These are phyloP conservation scores for Arachis hypogaea DNA, from an alignment of 306 rosid species.

Conservation along the genomic window DNA sequence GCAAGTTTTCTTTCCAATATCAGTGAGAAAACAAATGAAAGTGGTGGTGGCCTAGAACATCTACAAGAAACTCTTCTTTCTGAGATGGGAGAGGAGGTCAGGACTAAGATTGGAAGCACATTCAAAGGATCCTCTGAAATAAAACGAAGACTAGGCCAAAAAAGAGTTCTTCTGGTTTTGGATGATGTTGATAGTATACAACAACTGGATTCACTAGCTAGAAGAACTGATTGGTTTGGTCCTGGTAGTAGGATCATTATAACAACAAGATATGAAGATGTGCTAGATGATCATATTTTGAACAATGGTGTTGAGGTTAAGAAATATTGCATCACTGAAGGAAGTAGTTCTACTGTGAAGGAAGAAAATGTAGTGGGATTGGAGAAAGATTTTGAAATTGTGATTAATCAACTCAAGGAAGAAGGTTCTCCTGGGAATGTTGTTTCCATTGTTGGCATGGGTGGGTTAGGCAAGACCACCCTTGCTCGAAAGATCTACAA, in stretches of 20 bases:
- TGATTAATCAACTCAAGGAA: not conserved
- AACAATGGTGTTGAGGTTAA: not conserved
- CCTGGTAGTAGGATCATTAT: not conserved
- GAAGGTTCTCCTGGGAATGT: not conserved
- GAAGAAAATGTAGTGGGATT: not conserved
- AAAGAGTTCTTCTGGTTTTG: not conserved
- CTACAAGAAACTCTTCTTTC: constrained; percentile 14
- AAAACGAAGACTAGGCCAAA: not conserved
- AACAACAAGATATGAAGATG: not conserved
- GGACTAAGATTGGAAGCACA: not conserved
- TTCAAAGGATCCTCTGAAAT: not conserved
- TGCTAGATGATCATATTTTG: not conserved
- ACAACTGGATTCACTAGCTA: not conserved
- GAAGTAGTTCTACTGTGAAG: not conserved
- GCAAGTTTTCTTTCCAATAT: constrained; percentile 1
- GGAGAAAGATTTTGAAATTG: not conserved
- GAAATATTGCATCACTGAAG: not conserved
- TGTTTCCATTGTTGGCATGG: not conserved
- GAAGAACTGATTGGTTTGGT: not conserved
- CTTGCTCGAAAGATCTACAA: not conserved
- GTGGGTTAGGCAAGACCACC: not conserved
- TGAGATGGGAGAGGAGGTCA: not conserved
- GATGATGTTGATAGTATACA: not conserved
- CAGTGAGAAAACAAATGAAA: not conserved
- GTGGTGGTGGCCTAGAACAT: not conserved